These are phyloP conservation scores for Wickerhamiella allomyrinae DNA, from an alignment of 805 yeast genomes.

Conservation along the genomic window DNA sequence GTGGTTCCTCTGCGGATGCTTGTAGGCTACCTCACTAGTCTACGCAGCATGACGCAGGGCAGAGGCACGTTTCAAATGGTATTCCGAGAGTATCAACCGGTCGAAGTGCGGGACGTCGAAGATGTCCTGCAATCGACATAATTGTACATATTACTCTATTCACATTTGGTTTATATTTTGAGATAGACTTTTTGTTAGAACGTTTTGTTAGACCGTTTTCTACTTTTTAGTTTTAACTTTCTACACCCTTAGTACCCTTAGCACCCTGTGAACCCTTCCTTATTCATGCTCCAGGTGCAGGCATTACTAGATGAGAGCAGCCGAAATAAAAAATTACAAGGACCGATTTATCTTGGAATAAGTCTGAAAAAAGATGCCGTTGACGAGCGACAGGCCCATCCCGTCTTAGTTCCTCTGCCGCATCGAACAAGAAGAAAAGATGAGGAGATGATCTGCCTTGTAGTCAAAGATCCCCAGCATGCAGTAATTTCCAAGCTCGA, in stretches of 20 bases:
- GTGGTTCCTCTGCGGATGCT: constrained; percentile 75
- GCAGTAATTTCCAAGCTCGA: constrained; percentile 6
- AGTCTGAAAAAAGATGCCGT: constrained; percentile 9
- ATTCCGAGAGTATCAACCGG: constrained; percentile 58
- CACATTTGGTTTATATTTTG: background rate
- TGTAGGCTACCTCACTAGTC: constrained; percentile 70
- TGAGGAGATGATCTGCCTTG: constrained; percentile 14
- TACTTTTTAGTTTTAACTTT: no score
- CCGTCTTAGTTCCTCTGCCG: constrained; percentile 15
- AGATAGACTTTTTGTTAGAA: background rate
- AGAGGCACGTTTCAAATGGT: constrained; percentile 73
- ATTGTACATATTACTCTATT: background rate
- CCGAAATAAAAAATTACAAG: constrained; percentile 10
- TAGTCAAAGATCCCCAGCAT: constrained; percentile 17
- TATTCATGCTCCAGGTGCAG: constrained; percentile 3
- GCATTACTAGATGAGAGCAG: constrained; percentile 12
- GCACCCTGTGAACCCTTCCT: no score
- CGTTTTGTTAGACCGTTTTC: background rate
- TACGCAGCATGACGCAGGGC: constrained; percentile 81
- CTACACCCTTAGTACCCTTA: background rate
- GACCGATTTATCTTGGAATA: constrained; percentile 15
- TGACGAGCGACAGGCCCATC: constrained; percentile 9
- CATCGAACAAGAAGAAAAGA: constrained; percentile 12
- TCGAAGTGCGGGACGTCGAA: constrained; percentile 37
- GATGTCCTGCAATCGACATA: constrained; percentile 10